phyloP scores from a whole-genome alignment of 139 green algal genomes.

The Picochlorum sp. region DNA sequence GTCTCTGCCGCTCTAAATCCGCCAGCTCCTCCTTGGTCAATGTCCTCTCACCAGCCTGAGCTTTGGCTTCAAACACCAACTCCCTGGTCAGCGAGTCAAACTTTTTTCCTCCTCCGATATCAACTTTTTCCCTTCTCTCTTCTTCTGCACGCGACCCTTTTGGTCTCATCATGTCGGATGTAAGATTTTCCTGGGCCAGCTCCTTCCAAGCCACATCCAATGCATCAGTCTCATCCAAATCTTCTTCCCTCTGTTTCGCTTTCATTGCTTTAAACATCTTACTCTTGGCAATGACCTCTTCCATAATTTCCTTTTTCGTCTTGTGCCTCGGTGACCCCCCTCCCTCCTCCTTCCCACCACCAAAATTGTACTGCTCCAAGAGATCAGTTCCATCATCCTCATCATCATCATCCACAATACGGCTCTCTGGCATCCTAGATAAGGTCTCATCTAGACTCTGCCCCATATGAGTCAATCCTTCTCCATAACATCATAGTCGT shows the following conservation, averaged over 20 bases:
- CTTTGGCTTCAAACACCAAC: conserved; percentile 65
- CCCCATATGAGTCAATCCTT: conserved; percentile 55
- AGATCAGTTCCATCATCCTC: conserved; percentile 40
- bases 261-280: conserved; percentile 70
- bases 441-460: conserved; percentile 27
- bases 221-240: conserved; percentile 58
- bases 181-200: conserved; percentile 24
- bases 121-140: neutral
- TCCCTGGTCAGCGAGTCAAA: conserved; percentile 62
- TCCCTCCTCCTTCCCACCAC: conserved; percentile 7
- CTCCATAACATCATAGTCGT: conserved; percentile 27
- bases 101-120: conserved; percentile 35
- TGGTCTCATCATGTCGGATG: neutral
- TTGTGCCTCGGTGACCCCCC: conserved; percentile 18
- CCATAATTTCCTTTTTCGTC: conserved; percentile 77
- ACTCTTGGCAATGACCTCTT: conserved; percentile 94
- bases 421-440: conserved; percentile 3
- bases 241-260: conserved; percentile 75
- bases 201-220: conserved; percentile 67
- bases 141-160: conserved; percentile 26
- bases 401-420: conserved; percentile 22
- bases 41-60: conserved; percentile 45
- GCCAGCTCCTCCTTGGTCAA: conserved; percentile 61
- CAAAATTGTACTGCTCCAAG: conserved; percentile 40
- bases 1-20: conserved; percentile 42